Conservation (phyloP, 495 filamentous ascomycete genomes). For the Arthonia radiata region DNA sequence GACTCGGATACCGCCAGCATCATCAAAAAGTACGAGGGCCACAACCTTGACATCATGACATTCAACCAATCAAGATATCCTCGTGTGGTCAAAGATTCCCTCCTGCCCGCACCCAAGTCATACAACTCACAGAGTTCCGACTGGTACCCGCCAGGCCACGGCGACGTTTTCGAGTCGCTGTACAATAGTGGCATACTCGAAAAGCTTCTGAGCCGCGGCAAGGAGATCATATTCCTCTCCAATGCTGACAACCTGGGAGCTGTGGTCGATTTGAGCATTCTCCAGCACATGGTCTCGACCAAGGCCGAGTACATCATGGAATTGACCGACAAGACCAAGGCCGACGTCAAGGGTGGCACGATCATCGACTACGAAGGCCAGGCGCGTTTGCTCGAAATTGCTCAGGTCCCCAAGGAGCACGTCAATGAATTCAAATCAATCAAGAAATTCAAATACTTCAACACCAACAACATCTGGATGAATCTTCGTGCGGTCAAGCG, state of each 20-base stretch:
- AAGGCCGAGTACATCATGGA: slow-evolving; percentile 98
- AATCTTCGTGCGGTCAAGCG: slow-evolving; percentile 95
- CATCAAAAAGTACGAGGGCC: slow-evolving; percentile 99
- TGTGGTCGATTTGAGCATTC: slow-evolving; percentile 87
- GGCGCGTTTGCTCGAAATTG: slow-evolving; percentile 90
- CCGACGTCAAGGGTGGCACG: slow-evolving; percentile 98
- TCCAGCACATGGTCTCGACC: slow-evolving; percentile 97
- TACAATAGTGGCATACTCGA: slow-evolving; percentile 98
- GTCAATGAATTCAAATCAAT: slow-evolving; percentile 99
- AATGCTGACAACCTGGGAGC: slow-evolving; percentile 98
- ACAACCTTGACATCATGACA: slow-evolving; percentile 97
- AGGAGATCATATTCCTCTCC: slow-evolving; percentile 96
- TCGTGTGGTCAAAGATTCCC: slow-evolving; percentile 90
- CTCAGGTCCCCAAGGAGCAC: slow-evolving; percentile 99
- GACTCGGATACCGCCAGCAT: slow-evolving; percentile 94
- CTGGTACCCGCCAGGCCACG: slow-evolving; percentile 98
- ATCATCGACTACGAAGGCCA: slow-evolving; percentile 98
- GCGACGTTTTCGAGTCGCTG: slow-evolving; percentile 97
- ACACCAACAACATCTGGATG: slow-evolving; percentile 99
- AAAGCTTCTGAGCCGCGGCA: slow-evolving; percentile 75
- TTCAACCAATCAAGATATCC: slow-evolving; percentile 99
- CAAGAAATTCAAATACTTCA: slow-evolving; percentile 99
- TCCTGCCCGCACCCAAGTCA: slow-evolving; percentile 82
- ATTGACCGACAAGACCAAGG: slow-evolving; percentile 99
- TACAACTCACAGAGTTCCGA: slow-evolving; percentile 72